These are phyloP conservation scores for Leccinum aurantiacum DNA, from an alignment of 768 basidiomycete genomes.

Conservation along the genomic window DNA sequence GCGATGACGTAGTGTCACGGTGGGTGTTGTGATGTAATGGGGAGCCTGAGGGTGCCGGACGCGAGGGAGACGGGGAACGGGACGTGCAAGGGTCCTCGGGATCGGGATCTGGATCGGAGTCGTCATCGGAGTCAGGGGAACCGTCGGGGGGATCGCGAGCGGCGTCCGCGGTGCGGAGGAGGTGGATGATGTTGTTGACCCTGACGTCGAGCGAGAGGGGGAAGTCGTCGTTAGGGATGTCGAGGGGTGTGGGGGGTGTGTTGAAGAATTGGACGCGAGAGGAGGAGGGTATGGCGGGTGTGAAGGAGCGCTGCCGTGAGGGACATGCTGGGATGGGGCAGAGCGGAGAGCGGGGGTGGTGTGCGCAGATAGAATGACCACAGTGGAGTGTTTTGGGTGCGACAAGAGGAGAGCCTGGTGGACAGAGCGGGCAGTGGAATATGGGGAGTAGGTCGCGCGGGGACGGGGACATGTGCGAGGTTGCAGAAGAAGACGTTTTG, in stretches of 20 bases:
- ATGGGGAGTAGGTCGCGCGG: conserved; percentile 36
- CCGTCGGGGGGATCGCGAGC: conserved; percentile 10
- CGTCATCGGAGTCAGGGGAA: conserved; percentile 31
- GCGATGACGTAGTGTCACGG: conserved; percentile 31
- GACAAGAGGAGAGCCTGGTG: conserved; percentile 34
- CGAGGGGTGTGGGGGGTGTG: conserved; percentile 32
- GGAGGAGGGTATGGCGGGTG: conserved; percentile 43
- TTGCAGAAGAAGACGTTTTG: too few relatives aligned
- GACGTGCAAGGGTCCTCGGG: conserved; percentile 26
- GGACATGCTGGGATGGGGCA: conserved; percentile 41
- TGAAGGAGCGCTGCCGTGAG: conserved; percentile 11
- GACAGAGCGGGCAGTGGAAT: conserved; percentile 58
- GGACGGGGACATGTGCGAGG: conserved; percentile 21
- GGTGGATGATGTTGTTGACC: conserved; percentile 52
- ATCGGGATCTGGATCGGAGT: conserved; percentile 27
- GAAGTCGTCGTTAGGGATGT: not conserved
- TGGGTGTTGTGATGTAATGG: conserved; percentile 29
- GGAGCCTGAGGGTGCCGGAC: conserved; percentile 4
- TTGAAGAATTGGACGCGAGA: conserved; percentile 36
- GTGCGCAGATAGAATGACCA: conserved; percentile 77
- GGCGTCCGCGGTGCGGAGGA: conserved; percentile 34
- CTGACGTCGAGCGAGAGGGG: conserved; percentile 49
- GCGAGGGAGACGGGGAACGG: not conserved
- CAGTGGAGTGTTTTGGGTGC: conserved; percentile 66
- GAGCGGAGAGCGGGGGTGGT: conserved; percentile 41